Evolutionary conservation across 2,329 filamentous ascomycete species (phyloP).

Genomic region (Lanzia echinophila): DNA sequence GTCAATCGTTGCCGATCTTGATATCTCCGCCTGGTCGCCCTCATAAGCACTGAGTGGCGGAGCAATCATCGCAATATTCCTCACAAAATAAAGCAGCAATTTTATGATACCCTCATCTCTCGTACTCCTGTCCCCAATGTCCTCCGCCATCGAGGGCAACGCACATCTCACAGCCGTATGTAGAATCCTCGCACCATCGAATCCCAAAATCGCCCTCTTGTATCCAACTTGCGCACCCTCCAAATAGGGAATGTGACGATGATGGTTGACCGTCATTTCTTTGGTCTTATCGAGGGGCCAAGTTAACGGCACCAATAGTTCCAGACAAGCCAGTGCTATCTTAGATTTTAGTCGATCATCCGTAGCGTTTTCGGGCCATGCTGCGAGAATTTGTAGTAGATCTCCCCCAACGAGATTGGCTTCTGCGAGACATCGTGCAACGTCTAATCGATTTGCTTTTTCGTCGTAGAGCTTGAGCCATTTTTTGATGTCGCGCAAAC

Average conservation of each 20-base stretch:
- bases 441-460: slow-evolving; percentile 88
- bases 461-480: slow-evolving; percentile 95
- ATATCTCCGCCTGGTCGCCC: slow-evolving; percentile 84
- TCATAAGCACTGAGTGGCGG: slow-evolving; percentile 68
- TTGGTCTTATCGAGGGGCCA: slow-evolving; percentile 85
- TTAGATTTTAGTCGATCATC: slow-evolving; percentile 71
- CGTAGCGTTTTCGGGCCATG: slow-evolving; percentile 67
- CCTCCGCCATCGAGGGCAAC: slow-evolving; percentile 76
- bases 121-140: slow-evolving; percentile 65
- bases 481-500: slow-evolving; percentile 85
- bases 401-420: slow-evolving; percentile 89
- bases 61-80: slow-evolving; percentile 81
- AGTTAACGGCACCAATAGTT: slow-evolving; percentile 85
- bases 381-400: slow-evolving; percentile 78
- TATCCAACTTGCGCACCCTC: slow-evolving; percentile 83
- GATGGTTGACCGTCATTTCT: slow-evolving; percentile 86
- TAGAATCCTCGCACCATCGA: slow-evolving; percentile 68
- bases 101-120: slow-evolving; percentile 91
- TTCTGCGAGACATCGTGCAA: slow-evolving; percentile 85
- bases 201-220: slow-evolving; percentile 82
- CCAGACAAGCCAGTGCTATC: slow-evolving; percentile 77
- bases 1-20: slow-evolving; percentile 79
- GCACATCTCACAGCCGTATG: slow-evolving; percentile 75
- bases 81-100: slow-evolving; percentile 78
- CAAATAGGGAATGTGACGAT: slow-evolving; percentile 83